Evolutionary conservation across 805 yeast genomes (phyloP), one percentile per base, ranked within the genome.

Genomic region (Hyphopichia homilentoma): DNA sequence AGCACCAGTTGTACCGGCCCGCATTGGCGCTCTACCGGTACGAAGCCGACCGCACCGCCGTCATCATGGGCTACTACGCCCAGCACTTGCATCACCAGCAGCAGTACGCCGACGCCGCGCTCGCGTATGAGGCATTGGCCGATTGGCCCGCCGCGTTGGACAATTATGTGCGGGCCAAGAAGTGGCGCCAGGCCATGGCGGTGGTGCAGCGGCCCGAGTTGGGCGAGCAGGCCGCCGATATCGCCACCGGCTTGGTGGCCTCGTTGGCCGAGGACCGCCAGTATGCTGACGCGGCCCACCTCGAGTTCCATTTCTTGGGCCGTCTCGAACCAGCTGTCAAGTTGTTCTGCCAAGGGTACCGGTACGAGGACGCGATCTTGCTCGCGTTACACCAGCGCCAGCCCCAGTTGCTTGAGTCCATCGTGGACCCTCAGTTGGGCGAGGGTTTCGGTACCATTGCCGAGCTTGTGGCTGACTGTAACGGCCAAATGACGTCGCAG

Each of bases 401-500:
- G 30, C 32, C 48, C 1, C 78, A 75, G 9, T 54, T 81, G 17
- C 57, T 85, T 8, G 76, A 72, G 27, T 59, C 67, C 4, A 61
- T 82, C 9, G 73, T 88, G 30, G 95, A 86, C 44, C 75, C 80
- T 2, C 84, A 80, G 13, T 57, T 90, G 22, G 80, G 84, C 30
- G 97, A 90, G 54, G 93, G 94, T 1, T 93, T 88, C 59, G 95
- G 94, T 43, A 65, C 73, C 0, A 68, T 88, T 40, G 90, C 95
- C 4, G 97, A 93, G 58, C 66, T 93, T 20, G 57, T 90, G 24
- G 93, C 96, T n/a, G 99, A 93, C 55, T 93, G 97, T 64, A 79
- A 77, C 46, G 77, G 83, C 11, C 99, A 93, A 65, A 59, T 85
- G 14, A 73, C 68, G 27, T 84, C 97, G 0, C 99, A 93, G 60